Conservation (phyloP, 768 basidiomycete species). For the Psilocybe sp. region DNA sequence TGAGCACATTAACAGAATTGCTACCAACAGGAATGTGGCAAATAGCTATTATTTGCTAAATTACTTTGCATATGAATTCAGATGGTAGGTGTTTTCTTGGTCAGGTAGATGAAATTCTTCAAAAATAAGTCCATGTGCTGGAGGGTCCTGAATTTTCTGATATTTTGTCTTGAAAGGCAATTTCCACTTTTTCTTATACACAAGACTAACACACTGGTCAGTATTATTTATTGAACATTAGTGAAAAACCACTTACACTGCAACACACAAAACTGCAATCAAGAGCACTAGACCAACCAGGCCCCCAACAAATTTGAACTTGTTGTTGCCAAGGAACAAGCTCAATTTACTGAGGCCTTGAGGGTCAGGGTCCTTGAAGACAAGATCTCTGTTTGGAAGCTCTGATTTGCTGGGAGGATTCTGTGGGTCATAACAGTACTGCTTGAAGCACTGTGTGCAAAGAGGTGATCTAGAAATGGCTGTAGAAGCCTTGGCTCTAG, state of each 20-base stretch:
- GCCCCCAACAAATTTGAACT: constrained; percentile 48
- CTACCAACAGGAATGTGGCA: too few relatives aligned
- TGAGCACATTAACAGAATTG: too few relatives aligned
- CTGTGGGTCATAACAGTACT: constrained; percentile 52
- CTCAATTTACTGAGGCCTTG: constrained; percentile 40
- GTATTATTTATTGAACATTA: neutral
- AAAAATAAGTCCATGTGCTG: neutral
- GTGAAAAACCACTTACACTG: constrained; percentile 32
- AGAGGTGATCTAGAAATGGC: constrained; percentile 35
- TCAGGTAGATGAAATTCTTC: neutral
- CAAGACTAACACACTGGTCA: neutral
- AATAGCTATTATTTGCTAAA: too few relatives aligned
- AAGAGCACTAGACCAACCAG: constrained; percentile 38
- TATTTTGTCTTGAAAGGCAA: neutral
- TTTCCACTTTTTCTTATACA: neutral
- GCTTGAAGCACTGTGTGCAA: constrained; percentile 45
- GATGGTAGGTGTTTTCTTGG: too few relatives aligned
- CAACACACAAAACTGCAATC: constrained; percentile 34
- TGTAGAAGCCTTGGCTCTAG: constrained; percentile 37
- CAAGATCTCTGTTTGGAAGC: constrained; percentile 42
- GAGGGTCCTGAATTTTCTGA: constrained; percentile 4
- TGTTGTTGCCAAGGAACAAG: constrained; percentile 41
- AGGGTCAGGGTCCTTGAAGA: constrained; percentile 56
- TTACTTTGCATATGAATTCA: too few relatives aligned
- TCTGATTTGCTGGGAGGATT: constrained; percentile 38